Evolutionary conservation across 768 basidiomycete genomes (phyloP).

Genomic region (Pisolithus orientalis): DNA sequence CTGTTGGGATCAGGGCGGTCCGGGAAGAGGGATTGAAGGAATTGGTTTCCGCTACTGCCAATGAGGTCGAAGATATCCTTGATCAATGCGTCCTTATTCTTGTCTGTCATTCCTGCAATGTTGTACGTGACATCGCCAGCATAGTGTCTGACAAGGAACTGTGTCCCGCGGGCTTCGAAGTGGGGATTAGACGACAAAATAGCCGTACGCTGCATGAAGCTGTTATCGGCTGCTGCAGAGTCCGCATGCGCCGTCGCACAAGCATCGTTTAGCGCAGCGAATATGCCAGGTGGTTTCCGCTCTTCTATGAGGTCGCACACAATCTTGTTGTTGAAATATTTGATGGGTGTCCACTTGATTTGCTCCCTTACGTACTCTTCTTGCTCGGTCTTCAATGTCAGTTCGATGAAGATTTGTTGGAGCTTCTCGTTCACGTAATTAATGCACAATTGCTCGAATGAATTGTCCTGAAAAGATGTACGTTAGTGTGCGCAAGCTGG

Average conservation of each 20-base stretch:
- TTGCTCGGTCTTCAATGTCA: constrained; percentile 98
- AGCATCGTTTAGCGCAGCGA: constrained; percentile 97
- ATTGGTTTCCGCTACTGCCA: constrained; percentile 70
- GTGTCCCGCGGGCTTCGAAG: constrained; percentile 89
- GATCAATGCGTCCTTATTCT: constrained; percentile 96
- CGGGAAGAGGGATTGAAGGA: constrained; percentile 85
- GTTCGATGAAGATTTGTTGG: constrained; percentile 98
- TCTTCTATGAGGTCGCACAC: constrained; percentile 99
- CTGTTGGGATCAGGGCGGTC: constrained; percentile 93
- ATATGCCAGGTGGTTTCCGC: constrained; percentile 91
- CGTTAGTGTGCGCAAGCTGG: background rate
- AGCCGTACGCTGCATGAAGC: constrained; percentile 88
- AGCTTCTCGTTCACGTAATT: constrained; percentile 99
- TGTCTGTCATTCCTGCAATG: constrained; percentile 97
- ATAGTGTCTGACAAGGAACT: constrained; percentile 95
- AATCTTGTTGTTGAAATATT: constrained; percentile 97
- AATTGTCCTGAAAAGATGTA: constrained; percentile 63
- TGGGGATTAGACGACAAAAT: constrained; percentile 80
- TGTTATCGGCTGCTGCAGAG: constrained; percentile 91
- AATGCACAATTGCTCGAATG: constrained; percentile 97
- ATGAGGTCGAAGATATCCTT: constrained; percentile 93
- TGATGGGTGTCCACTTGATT: constrained; percentile 99
- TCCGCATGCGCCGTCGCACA: constrained; percentile 98
- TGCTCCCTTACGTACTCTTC: constrained; percentile 98
- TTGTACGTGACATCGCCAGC: constrained; percentile 99